phyloP scores from a whole-genome alignment of 257 asterid genomes.

The Marsdenia floribunda region DNA sequence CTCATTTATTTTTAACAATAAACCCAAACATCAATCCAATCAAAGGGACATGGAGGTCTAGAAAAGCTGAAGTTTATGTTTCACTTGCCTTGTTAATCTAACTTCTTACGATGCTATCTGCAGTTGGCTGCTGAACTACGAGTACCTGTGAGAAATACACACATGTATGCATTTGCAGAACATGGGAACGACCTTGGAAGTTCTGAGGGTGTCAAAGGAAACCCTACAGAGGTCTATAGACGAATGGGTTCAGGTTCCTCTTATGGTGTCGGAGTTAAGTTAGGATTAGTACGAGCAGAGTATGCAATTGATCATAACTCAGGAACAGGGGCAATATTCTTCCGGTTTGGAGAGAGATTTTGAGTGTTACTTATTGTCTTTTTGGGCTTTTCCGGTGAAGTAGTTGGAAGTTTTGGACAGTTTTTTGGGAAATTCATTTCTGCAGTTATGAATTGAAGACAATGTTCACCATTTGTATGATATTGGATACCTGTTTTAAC shows the following conservation, averaged over 20 bases:
- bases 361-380: constrained; percentile 20
- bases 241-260: constrained; percentile 94
- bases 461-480: background rate
- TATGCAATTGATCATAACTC: constrained; percentile 91
- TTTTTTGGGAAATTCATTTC: constrained; percentile 1
- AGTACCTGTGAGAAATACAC: constrained; percentile 76
- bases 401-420: constrained; percentile 17
- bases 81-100: constrained; percentile 2
- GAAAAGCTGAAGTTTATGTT: background rate
- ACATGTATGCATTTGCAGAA: constrained; percentile 82
- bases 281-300: constrained; percentile 87
- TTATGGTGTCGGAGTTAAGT: constrained; percentile 82
- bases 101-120: constrained; percentile 20
- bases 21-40: background rate
- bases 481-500: too few species aligned
- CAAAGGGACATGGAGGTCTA: background rate
- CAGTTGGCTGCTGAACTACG: constrained; percentile 90
- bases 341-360: constrained; percentile 96
- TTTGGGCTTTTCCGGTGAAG: constrained; percentile 16
- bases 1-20: background rate
- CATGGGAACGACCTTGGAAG: constrained; percentile 95
- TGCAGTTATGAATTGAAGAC: background rate
- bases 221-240: constrained; percentile 90
- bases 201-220: constrained; percentile 90
- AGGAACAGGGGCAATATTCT: constrained; percentile 83